Conservation (phyloP, 345 rosid genomes). For the Citrus glauca region DNA sequence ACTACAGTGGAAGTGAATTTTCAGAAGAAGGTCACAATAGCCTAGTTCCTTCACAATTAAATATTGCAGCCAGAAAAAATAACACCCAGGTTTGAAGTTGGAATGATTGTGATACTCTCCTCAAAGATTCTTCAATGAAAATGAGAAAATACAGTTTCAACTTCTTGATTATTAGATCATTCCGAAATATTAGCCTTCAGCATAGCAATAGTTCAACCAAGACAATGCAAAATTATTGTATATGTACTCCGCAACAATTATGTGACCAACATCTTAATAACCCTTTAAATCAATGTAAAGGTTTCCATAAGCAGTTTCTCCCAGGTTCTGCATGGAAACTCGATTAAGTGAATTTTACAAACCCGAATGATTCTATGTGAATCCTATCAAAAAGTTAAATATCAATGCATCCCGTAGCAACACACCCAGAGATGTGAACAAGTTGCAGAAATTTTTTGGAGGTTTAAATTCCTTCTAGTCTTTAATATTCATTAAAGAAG, state of each 20-base stretch:
- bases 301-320: not conserved
- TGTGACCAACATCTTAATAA: not conserved
- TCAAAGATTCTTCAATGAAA: not conserved
- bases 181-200: not conserved
- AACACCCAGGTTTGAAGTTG: not conserved
- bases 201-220: conserved; percentile 11
- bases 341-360: not conserved
- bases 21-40: not conserved
- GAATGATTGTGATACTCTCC: not conserved
- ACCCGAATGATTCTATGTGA: not conserved
- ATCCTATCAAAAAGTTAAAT: not conserved
- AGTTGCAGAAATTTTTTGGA: not conserved
- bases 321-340: not conserved
- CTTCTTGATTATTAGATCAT: not conserved
- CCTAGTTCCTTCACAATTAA: not conserved
- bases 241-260: not conserved
- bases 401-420: not conserved
- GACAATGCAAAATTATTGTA: not conserved
- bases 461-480: not conserved
- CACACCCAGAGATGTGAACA: not conserved
- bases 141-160: not conserved
- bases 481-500: not conserved
- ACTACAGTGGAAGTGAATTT: not conserved
- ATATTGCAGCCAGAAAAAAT: not conserved
- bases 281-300: not conserved